Evolutionary conservation across 176 grass and related monocot species (phyloP), one percentile per base, ranked within the genome.

Genomic region (Chloris gayana): DNA sequence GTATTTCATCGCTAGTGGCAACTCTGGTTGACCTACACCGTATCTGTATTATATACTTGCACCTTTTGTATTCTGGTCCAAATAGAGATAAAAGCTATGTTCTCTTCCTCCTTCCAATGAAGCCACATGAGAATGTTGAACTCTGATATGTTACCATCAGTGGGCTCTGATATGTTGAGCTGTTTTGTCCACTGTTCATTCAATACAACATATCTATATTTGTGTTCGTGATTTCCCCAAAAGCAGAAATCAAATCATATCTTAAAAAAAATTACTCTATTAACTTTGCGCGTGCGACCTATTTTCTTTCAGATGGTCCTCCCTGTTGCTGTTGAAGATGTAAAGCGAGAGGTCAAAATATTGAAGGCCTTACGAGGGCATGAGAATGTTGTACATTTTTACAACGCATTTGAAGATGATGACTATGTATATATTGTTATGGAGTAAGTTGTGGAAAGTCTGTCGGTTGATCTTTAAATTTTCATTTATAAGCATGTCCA

Each of bases 261-360:
- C 74, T 66, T 4, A 19, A 53, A 74, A 70, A 44, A 21, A 64
- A 9, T 35, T 57, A 69, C 7, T 19, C 15, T 68, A 69, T 15
- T 65, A 72, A 81, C 44, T 89, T 80, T 54, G 70, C 6, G 72
- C 18, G 37, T 33, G 27, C 3, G 13, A 32, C 5, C 1, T 75
- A 41, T 64, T 85, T 78, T 85, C 44, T 66, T 80, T 80, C 83
- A 97, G 94, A 97, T 97, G 91, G 42, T 90, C 27, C 91, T 92
- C 90, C 91, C 91, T 53, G 83, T 94, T 67, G 89, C 94, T 60
- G 94, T 97, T 54, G 91, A 97, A 86, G 94, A 97, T 77, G 94
- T 97, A 77, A 94, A 90, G 73, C 76, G 91, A 78, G 94, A 97
- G 90, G 94, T 94, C 14, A 94, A 92, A 89, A 97, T 97, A 90